Conservation (phyloP, 148 eudicot genomes). For the Vaccinium macrocarpon region DNA sequence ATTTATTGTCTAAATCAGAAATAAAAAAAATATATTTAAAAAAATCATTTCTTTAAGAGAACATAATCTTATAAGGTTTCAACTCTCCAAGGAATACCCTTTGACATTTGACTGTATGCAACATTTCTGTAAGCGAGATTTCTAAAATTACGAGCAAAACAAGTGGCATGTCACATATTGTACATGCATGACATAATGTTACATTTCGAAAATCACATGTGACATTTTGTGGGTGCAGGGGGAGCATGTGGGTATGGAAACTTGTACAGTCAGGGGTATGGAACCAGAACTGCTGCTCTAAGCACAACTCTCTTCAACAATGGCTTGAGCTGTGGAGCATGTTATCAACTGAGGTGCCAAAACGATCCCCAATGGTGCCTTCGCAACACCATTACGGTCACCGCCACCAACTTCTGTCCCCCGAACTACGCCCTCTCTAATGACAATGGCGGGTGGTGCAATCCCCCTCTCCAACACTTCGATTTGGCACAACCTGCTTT, state of each 20-base stretch:
- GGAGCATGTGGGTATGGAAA: constrained; percentile 48
- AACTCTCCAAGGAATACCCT: neutral
- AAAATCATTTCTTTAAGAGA: neutral
- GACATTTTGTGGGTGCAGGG: constrained; percentile 9
- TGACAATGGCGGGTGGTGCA: constrained; percentile 55
- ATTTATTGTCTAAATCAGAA: neutral
- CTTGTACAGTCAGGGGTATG: constrained; percentile 34
- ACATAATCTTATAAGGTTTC: neutral
- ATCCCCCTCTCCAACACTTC: constrained; percentile 46
- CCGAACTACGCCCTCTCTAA: constrained; percentile 40
- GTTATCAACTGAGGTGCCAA: constrained; percentile 34
- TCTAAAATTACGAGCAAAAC: neutral
- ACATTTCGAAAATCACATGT: neutral
- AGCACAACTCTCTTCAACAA: constrained; percentile 38
- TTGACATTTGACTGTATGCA: neutral
- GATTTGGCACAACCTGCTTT: constrained; percentile 47
- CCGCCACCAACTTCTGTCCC: constrained; percentile 53
- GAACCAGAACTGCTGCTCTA: constrained; percentile 36
- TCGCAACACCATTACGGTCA: constrained; percentile 28
- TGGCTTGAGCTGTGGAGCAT: constrained; percentile 39
- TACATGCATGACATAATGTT: neutral
- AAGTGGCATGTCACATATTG: neutral
- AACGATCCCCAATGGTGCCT: constrained; percentile 38
- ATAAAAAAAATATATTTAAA: no score
- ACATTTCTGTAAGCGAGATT: neutral